A percentile compares a stretch with the other conserved stretches of the same genome.
phyloP scores from a whole-genome alignment of 176 grass and related monocot species.

The Oryza brachyantha region DNA sequence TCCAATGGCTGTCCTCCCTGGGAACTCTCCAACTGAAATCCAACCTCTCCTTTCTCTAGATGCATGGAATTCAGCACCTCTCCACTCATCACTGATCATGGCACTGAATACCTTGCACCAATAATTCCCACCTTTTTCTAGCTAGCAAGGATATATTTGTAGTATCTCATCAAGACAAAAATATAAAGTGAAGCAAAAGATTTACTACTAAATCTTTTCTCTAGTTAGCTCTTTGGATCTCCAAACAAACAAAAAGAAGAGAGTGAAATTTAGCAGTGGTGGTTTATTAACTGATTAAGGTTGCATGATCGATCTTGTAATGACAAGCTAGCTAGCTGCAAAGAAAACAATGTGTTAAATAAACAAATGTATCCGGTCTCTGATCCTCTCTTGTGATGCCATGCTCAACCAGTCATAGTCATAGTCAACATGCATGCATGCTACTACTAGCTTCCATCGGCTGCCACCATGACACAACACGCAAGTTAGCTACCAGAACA shows the following conservation, averaged over 20 bases:
- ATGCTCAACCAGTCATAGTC: neutral
- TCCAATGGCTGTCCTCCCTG: constrained; percentile 43
- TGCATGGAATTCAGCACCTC: constrained; percentile 65
- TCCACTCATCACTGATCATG: constrained; percentile 58
- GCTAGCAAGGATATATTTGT: too few relatives aligned
- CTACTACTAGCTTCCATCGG: neutral
- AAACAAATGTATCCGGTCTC: constrained; percentile 37
- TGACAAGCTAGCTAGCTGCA: constrained; percentile 29
- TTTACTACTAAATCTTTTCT: neutral
- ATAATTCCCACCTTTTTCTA: constrained; percentile 28
- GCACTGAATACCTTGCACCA: constrained; percentile 77
- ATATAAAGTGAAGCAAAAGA: neutral
- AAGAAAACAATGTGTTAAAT: constrained; percentile 27
- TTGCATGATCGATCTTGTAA: constrained; percentile 20
- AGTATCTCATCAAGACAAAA: neutral
- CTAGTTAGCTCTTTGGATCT: neutral
- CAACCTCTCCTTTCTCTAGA: constrained; percentile 28
- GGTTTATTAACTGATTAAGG: neutral
- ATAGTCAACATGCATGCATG: constrained; percentile 34
- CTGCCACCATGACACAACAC: constrained; percentile 43
- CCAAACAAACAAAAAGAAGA: neutral
- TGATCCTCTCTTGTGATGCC: constrained; percentile 29
- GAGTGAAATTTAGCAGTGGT: neutral
- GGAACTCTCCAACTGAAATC: constrained; percentile 46
- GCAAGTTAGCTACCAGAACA: constrained; percentile 26